phyloP scores from a whole-genome alignment of 2,329 filamentous ascomycete species.

The Hymenoscyphus scutula region DNA sequence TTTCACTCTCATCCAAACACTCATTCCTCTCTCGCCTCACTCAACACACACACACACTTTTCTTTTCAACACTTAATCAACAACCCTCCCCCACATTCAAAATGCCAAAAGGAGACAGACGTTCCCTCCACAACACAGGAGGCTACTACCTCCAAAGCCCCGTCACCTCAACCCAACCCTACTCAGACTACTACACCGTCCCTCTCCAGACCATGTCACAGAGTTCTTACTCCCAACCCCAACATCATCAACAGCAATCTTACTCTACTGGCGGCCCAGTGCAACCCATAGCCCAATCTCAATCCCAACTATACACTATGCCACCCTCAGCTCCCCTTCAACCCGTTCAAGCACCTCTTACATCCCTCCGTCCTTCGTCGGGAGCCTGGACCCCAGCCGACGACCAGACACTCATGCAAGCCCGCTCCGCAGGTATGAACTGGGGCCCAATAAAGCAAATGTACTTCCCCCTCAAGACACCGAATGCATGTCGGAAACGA shows the following conservation, averaged over 20 bases:
- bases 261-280: conserved; percentile 24
- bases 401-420: conserved; percentile 69
- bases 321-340: conserved; percentile 14
- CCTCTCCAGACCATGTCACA: conserved; percentile 19
- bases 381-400: conserved; percentile 72
- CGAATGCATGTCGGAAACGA: conserved; percentile 75
- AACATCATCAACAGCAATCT: conserved; percentile 9
- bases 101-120: conserved; percentile 32
- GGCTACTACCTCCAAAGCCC: conserved; percentile 30
- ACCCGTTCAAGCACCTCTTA: conserved; percentile 17
- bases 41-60: conserved; percentile 11
- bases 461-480: conserved; percentile 74
- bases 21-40: conserved; percentile 6
- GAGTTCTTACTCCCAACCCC: conserved; percentile 12
- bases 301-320: not conserved
- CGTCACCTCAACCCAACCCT: conserved; percentile 21
- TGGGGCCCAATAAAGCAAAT: conserved; percentile 77
- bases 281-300: conserved; percentile 20
- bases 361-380: conserved; percentile 50
- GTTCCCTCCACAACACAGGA: conserved; percentile 25
- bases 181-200: conserved; percentile 22
- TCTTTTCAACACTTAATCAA: conserved; percentile 6
- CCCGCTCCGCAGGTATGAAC: conserved; percentile 73
- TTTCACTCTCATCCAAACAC: conserved; percentile 2
- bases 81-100: conserved; percentile 14